A percentile compares a stretch with the other conserved stretches of the same genome.
Evolutionary conservation across 768 basidiomycete genomes (phyloP).

Genomic region (Boletus rufocinnamomeus): DNA sequence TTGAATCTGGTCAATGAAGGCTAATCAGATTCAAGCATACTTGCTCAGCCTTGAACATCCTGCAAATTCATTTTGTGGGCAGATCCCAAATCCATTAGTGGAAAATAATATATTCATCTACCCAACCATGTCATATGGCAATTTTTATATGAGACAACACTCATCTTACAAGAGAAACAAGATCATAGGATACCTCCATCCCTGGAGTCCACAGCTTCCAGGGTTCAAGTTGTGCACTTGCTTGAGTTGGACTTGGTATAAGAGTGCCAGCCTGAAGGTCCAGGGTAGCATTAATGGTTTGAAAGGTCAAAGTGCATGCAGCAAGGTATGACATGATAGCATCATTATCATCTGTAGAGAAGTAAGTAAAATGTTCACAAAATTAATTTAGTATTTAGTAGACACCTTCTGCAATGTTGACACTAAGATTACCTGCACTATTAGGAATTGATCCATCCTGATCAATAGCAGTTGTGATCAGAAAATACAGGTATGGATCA

Average conservation of each 20-base stretch:
- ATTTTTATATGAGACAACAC: too few relatives aligned
- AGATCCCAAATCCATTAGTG: not conserved
- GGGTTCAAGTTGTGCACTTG: too few relatives aligned
- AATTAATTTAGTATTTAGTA: too few relatives aligned
- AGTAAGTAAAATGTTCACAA: not conserved
- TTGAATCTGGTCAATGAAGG: not conserved
- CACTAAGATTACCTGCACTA: not conserved
- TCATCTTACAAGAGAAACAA: not conserved
- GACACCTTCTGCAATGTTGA: not conserved
- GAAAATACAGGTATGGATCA: constrained; percentile 10
- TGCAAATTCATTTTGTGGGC: not conserved
- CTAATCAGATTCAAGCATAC: not conserved
- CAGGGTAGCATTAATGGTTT: not conserved
- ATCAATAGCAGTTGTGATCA: constrained; percentile 13
- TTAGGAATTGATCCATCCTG: not conserved
- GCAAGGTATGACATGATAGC: not conserved
- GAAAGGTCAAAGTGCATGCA: too few relatives aligned
- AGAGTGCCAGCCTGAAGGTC: constrained; percentile 5
- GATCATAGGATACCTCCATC: not conserved
- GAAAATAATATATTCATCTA: not conserved
- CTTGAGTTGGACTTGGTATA: not conserved
- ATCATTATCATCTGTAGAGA: not conserved
- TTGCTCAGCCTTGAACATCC: not conserved
- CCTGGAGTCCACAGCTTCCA: constrained; percentile 17
- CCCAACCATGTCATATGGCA: rapidly evolving